A percentile compares a stretch with the other conserved stretches of the same genome.
These are phyloP conservation scores for Globisporangium echinulatum DNA, from an alignment of 352 stramenopile species.

Conservation along the genomic window DNA sequence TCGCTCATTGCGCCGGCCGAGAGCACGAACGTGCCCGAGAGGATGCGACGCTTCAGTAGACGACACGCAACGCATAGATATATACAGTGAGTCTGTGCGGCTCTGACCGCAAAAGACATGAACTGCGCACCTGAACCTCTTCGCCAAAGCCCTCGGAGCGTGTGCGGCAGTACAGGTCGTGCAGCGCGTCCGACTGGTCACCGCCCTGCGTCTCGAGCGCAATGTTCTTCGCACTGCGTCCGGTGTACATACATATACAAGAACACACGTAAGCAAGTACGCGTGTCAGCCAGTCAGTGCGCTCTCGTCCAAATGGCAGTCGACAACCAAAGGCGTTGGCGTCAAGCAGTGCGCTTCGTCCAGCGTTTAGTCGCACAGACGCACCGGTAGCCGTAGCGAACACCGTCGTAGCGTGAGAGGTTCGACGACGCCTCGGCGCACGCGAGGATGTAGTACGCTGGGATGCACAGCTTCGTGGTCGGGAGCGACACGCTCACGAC, in stretches of 20 bases:
- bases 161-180: slow-evolving; percentile 84
- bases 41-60: slow-evolving; percentile 62
- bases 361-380: not conserved
- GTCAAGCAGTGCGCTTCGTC: not conserved
- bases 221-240: slow-evolving; percentile 42
- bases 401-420: slow-evolving; percentile 95
- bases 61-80: too few species aligned
- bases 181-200: slow-evolving; percentile 71
- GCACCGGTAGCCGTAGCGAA: slow-evolving; percentile 86
- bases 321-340: not conserved
- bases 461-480: slow-evolving; percentile 84
- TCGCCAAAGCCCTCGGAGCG: slow-evolving; percentile 87
- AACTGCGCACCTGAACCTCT: slow-evolving; percentile 75
- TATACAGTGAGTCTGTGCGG: not conserved
- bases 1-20: slow-evolving; percentile 81
- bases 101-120: too few species aligned
- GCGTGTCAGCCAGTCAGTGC: too few species aligned
- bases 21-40: slow-evolving; percentile 89
- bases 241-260: not conserved
- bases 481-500: slow-evolving; percentile 73
- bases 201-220: slow-evolving; percentile 29
- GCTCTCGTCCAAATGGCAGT: not conserved
- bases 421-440: slow-evolving; percentile 98
- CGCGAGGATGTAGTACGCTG: slow-evolving; percentile 98
- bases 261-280: not conserved